A percentile compares a stretch with the other conserved stretches of the same genome.
phyloP scores from a whole-genome alignment of 2,329 filamentous ascomycete genomes.

The Aspergillus caelatus region DNA sequence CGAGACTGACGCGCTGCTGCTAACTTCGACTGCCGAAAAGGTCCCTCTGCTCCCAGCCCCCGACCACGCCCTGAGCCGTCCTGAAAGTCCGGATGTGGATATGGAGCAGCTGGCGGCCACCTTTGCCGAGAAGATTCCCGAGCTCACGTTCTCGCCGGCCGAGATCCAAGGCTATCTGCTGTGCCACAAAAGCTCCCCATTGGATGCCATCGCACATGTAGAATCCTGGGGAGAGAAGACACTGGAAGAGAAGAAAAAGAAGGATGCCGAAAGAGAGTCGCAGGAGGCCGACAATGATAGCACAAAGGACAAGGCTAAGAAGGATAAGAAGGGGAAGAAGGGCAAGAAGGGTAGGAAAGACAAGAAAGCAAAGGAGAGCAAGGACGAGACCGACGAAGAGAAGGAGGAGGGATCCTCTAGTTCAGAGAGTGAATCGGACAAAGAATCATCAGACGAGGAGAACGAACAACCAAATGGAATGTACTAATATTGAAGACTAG shows the following conservation, averaged over 20 bases:
- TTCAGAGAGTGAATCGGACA: background rate
- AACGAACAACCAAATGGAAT: background rate
- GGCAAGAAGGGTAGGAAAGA: background rate
- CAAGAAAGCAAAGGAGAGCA: background rate
- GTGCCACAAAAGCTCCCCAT: constrained; percentile 52
- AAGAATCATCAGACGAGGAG: constrained; percentile 3
- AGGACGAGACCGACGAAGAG: background rate
- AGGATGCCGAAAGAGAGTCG: background rate
- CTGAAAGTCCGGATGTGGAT: constrained; percentile 13
- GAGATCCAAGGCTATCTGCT: constrained; percentile 59
- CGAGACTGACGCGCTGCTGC: background rate
- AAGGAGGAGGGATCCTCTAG: background rate
- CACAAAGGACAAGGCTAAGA: background rate
- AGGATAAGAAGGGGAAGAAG: background rate
- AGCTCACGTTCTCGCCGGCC: constrained; percentile 53
- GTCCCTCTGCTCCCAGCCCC: background rate
- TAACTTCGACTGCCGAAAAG: background rate
- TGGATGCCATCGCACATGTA: constrained; percentile 48
- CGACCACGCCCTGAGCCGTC: background rate
- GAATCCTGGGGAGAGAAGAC: constrained; percentile 38
- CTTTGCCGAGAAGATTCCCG: constrained; percentile 51
- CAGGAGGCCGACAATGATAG: background rate
- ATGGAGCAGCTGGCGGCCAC: constrained; percentile 45
- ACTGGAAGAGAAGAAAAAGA: constrained; percentile 3
- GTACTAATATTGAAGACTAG: background rate